Evolutionary conservation across 2,329 filamentous ascomycete species (phyloP).

Genomic region (Leptoxyphium fumago): DNA sequence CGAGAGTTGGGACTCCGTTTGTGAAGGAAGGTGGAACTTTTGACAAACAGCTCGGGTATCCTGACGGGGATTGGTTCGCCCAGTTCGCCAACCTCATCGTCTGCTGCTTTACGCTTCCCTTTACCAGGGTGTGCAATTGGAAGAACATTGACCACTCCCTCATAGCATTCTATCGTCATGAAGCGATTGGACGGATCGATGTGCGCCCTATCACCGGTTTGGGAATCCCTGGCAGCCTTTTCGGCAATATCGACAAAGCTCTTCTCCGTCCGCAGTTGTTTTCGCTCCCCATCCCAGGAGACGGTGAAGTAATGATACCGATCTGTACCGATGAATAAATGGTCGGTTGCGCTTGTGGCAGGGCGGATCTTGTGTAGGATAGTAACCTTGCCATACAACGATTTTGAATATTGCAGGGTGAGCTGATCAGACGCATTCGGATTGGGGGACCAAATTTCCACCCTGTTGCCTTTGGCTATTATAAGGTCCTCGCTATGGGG

Average conservation of each 20-base stretch:
- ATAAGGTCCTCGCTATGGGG: constrained; percentile 68
- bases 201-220: constrained; percentile 68
- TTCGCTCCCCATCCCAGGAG: constrained; percentile 54
- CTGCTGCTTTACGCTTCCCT: constrained; percentile 33
- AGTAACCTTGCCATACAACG: constrained; percentile 72
- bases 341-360: constrained; percentile 57
- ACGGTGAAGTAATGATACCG: constrained; percentile 82
- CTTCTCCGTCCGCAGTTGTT: constrained; percentile 41
- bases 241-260: constrained; percentile 46
- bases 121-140: constrained; percentile 42
- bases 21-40: constrained; percentile 51
- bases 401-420: constrained; percentile 49
- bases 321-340: constrained; percentile 86
- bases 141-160: constrained; percentile 51
- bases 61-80: constrained; percentile 47
- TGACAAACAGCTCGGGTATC: constrained; percentile 52
- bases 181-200: constrained; percentile 65
- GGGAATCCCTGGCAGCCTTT: constrained; percentile 53
- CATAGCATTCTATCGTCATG: constrained; percentile 53
- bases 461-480: constrained; percentile 70
- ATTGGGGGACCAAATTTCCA: constrained; percentile 59
- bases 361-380: constrained; percentile 72
- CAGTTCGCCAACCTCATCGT: constrained; percentile 40
- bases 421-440: constrained; percentile 45
- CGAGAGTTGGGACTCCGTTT: constrained; percentile 26